phyloP scores from a whole-genome alignment of 306 rosid genomes.

The Castanospermum australe region DNA sequence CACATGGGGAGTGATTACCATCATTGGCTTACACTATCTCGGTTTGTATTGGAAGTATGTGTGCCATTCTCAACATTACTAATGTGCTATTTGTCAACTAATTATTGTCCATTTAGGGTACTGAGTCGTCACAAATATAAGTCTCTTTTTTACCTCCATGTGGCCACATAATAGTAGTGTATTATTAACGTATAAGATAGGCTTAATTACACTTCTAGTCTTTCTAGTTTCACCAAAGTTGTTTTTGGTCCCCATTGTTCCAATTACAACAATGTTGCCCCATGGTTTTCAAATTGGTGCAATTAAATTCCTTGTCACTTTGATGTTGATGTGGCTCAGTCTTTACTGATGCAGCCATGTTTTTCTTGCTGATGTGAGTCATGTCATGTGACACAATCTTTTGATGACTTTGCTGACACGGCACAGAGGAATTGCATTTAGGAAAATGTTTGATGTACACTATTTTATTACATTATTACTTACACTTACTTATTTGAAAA shows the following conservation, averaged over 20 bases:
- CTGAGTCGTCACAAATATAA: background rate
- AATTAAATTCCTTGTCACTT: background rate
- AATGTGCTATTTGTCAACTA: background rate
- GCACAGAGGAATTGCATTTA: too few relatives aligned
- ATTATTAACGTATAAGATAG: background rate
- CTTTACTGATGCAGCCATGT: background rate
- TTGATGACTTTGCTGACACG: background rate
- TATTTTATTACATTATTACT: too few relatives aligned
- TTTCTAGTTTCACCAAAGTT: slow-evolving; percentile 8
- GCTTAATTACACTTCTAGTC: background rate
- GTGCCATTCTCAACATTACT: background rate
- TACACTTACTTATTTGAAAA: too few relatives aligned
- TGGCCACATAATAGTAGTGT: background rate
- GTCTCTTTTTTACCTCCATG: background rate
- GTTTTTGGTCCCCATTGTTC: background rate
- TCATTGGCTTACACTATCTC: background rate
- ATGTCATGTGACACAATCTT: background rate
- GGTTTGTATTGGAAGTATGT: background rate
- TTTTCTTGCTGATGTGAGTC: background rate
- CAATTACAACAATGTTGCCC: background rate
- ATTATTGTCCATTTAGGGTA: background rate
- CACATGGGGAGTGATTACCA: background rate
- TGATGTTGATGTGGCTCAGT: background rate
- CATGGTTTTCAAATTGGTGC: slow-evolving; percentile 2
- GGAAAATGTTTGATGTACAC: too few relatives aligned